phyloP scores from a whole-genome alignment of 352 stramenopile genomes.

The Phytopythium boreale region DNA sequence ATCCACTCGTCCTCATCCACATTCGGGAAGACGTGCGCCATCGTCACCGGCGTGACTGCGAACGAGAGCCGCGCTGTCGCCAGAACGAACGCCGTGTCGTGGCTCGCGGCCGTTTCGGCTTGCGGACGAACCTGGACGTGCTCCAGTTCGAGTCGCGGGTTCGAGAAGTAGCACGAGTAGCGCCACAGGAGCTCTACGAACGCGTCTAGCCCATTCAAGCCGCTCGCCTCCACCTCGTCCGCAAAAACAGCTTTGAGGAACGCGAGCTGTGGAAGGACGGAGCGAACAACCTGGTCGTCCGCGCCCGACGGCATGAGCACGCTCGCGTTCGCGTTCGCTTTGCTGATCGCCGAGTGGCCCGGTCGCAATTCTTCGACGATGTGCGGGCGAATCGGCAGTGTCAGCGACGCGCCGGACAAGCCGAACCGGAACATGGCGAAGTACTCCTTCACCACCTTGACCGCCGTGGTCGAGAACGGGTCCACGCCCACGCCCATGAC shows the following conservation, averaged over 20 bases:
- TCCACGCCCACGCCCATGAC: neutral
- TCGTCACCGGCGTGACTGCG: slow-evolving; percentile 12
- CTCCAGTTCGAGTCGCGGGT: slow-evolving; percentile 22
- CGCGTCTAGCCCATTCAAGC: slow-evolving; percentile 10
- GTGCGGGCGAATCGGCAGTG: neutral
- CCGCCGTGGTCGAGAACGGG: neutral
- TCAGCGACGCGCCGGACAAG: neutral
- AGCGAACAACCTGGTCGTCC: neutral
- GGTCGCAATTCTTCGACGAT: neutral
- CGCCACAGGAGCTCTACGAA: slow-evolving; percentile 23
- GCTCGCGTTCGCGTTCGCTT: neutral
- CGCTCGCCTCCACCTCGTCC: slow-evolving; percentile 15
- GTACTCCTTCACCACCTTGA: neutral
- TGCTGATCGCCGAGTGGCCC: neutral
- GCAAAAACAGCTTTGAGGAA: slow-evolving; percentile 24
- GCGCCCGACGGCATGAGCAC: neutral
- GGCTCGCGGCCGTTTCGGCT: neutral
- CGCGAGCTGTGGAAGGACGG: slow-evolving; percentile 11
- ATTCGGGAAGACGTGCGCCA: slow-evolving; percentile 12
- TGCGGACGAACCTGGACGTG: slow-evolving; percentile 10
- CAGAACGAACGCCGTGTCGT: slow-evolving; percentile 9
- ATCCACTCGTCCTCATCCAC: slow-evolving; percentile 6
- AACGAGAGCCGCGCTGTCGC: slow-evolving; percentile 13
- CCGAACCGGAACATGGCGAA: neutral
- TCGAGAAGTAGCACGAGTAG: slow-evolving; percentile 21